Conservation (phyloP, 2,329 filamentous ascomycete species). For the Pyricularia pennisetigena region DNA sequence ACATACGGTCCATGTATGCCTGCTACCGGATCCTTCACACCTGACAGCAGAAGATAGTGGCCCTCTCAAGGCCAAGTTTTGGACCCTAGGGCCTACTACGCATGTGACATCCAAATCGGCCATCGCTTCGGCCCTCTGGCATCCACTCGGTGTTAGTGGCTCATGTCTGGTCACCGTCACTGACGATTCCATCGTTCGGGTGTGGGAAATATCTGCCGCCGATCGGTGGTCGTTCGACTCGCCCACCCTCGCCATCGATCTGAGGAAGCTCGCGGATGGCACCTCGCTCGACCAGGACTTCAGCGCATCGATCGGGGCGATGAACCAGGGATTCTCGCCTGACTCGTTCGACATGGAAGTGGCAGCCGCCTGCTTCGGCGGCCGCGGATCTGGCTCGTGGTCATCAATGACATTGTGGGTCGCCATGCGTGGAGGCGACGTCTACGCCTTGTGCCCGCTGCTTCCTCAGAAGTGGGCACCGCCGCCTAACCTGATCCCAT, state of each 20-base stretch:
- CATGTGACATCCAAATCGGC: slow-evolving; percentile 81
- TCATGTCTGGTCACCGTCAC: slow-evolving; percentile 82
- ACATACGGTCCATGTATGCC: slow-evolving; percentile 78
- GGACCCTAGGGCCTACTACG: slow-evolving; percentile 83
- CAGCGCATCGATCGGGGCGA: slow-evolving; percentile 61
- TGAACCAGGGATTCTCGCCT: slow-evolving; percentile 75
- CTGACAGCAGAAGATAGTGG: slow-evolving; percentile 58
- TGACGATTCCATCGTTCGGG: slow-evolving; percentile 72
- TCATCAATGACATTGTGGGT: slow-evolving; percentile 94
- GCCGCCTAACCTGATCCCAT: slow-evolving; percentile 66
- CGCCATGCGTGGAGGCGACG: slow-evolving; percentile 86
- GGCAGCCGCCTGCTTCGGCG: slow-evolving; percentile 72
- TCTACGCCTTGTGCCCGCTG: slow-evolving; percentile 88
- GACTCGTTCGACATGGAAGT: slow-evolving; percentile 92
- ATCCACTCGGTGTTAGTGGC: slow-evolving; percentile 77
- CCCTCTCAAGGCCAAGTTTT: slow-evolving; percentile 72
- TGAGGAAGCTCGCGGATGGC: slow-evolving; percentile 82
- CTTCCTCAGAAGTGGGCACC: slow-evolving; percentile 80
- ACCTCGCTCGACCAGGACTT: slow-evolving; percentile 76
- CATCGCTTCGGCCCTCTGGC: slow-evolving; percentile 78
- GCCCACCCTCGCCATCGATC: slow-evolving; percentile 73
- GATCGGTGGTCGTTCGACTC: slow-evolving; percentile 83
- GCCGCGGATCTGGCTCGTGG: slow-evolving; percentile 68
- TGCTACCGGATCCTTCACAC: slow-evolving; percentile 73
- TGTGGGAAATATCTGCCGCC: slow-evolving; percentile 82